Conservation (phyloP, 306 rosid species). For the Lathyrus sativus region DNA sequence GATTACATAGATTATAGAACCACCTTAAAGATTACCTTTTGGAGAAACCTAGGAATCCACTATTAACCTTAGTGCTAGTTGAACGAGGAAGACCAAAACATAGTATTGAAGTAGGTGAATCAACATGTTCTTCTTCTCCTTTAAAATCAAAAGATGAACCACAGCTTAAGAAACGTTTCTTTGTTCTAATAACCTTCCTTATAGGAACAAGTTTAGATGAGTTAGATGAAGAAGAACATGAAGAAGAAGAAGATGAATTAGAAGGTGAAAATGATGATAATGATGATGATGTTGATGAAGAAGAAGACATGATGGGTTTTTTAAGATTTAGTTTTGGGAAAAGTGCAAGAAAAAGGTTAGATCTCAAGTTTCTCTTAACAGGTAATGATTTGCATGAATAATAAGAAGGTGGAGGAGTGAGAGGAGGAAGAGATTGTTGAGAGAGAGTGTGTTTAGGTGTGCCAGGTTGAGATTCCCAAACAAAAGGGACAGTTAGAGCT, state of each 20-base stretch:
- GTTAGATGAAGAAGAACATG: slow-evolving; percentile 1
- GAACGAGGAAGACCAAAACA: slow-evolving; percentile 57
- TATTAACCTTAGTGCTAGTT: background rate
- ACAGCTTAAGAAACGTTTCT: slow-evolving; percentile 44
- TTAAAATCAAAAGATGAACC: slow-evolving; percentile 55
- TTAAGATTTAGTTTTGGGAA: slow-evolving; percentile 50
- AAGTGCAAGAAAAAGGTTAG: slow-evolving; percentile 46
- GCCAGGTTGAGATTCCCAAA: slow-evolving; percentile 94
- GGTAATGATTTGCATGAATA: slow-evolving; percentile 35
- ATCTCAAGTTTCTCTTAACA: slow-evolving; percentile 48
- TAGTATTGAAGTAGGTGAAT: slow-evolving; percentile 54
- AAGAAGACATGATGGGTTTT: slow-evolving; percentile 31
- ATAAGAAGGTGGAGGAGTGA: slow-evolving; percentile 92
- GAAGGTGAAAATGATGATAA: background rate
- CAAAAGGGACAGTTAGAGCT: slow-evolving; percentile 64
- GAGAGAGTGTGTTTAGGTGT: slow-evolving; percentile 71
- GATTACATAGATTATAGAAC: background rate
- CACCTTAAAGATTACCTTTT: background rate
- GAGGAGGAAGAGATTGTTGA: slow-evolving; percentile 62
- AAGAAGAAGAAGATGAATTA: slow-evolving; percentile 26
- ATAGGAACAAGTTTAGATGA: slow-evolving; percentile 32
- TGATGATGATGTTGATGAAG: slow-evolving; percentile 4
- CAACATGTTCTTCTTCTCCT: slow-evolving; percentile 39
- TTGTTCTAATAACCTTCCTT: background rate
- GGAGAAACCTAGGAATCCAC: slow-evolving; percentile 22